Evolutionary conservation across 2,329 filamentous ascomycete genomes (phyloP).

Genomic region (Colletotrichum brevisporum): DNA sequence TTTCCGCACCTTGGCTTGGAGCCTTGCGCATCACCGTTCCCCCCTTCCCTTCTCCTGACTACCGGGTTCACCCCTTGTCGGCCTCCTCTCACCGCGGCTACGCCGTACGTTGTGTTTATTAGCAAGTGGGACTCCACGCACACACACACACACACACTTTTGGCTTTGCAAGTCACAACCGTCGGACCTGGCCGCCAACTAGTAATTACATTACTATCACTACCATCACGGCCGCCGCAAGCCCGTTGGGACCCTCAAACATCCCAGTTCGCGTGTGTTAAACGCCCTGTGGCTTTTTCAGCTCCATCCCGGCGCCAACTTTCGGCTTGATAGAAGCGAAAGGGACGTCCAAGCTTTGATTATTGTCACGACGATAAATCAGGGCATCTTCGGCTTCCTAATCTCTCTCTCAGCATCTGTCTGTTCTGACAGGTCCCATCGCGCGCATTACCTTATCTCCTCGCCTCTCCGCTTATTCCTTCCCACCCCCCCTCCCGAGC

Average conservation of each 20-base stretch:
- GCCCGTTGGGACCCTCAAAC: neutral
- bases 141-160: neutral
- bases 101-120: slow-evolving; percentile 31
- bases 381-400: slow-evolving; percentile 9
- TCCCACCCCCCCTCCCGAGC: neutral
- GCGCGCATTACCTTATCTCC: slow-evolving; percentile 29
- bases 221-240: too few species aligned
- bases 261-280: slow-evolving; percentile 20
- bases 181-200: slow-evolving; percentile 1
- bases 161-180: neutral
- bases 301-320: slow-evolving; percentile 19
- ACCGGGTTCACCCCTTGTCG: slow-evolving; percentile 12
- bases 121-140: slow-evolving; percentile 26
- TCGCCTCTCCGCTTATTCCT: slow-evolving; percentile 19
- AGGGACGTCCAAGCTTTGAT: slow-evolving; percentile 35
- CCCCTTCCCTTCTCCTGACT: slow-evolving; percentile 26
- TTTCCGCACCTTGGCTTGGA: slow-evolving; percentile 14
- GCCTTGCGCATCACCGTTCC: neutral
- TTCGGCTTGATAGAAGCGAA: slow-evolving; percentile 13
- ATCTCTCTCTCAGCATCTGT: slow-evolving; percentile 1
- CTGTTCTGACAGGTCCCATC: slow-evolving; percentile 22
- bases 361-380: slow-evolving; percentile 17
- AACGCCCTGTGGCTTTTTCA: slow-evolving; percentile 36
- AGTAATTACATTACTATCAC: too few species aligned
- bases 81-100: slow-evolving; percentile 12